phyloP scores from a whole-genome alignment of 208 protist species.

The Crithidia expoeki region DNA sequence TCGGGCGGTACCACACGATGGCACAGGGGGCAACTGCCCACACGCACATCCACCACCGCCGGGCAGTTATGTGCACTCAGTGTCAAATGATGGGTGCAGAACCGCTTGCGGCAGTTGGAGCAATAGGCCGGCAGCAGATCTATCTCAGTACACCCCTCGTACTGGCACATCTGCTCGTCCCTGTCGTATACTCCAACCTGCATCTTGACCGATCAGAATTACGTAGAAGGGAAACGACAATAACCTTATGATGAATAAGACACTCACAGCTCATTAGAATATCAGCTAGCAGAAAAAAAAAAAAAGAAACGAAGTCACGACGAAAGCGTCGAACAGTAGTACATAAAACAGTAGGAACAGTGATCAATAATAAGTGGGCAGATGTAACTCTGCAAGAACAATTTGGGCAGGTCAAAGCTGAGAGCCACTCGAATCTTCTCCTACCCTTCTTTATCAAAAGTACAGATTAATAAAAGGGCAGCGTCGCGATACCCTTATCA shows the following conservation, averaged over 20 bases:
- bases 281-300: no score
- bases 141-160: constrained; percentile 69
- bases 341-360: no score
- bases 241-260: not conserved
- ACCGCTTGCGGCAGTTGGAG: constrained; percentile 68
- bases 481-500: no score
- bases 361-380: no score
- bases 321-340: no score
- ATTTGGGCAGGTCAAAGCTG: no score
- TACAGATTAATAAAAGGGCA: no score
- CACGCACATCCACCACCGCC: constrained; percentile 39
- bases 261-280: not conserved
- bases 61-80: constrained; percentile 62
- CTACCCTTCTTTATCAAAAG: no score
- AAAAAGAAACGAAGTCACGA: no score
- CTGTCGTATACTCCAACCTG: constrained; percentile 85
- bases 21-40: constrained; percentile 62
- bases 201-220: constrained; percentile 47
- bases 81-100: constrained; percentile 82
- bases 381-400: no score
- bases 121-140: constrained; percentile 75
- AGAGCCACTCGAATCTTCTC: no score
- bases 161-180: constrained; percentile 69
- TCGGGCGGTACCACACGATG: constrained; percentile 53
- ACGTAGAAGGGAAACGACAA: not conserved